Evolutionary conservation across 768 basidiomycete genomes (phyloP).

Genomic region (Mycena olivaceomarginata): DNA sequence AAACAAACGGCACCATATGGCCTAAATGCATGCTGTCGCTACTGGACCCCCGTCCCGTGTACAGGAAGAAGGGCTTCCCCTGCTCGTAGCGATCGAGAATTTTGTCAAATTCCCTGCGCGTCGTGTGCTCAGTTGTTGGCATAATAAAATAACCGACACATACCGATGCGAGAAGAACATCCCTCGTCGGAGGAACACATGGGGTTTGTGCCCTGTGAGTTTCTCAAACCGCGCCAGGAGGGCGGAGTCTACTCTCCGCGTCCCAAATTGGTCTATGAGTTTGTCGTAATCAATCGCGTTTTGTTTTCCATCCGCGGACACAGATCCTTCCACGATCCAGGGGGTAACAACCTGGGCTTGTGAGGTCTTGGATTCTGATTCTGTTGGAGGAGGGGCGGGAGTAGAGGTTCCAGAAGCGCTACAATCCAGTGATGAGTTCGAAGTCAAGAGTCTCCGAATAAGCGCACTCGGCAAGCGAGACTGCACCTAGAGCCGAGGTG

Average conservation of each 20-base stretch:
- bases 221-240: slow-evolving; percentile 93
- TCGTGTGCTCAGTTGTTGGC: neutral
- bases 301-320: slow-evolving; percentile 92
- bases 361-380: slow-evolving; percentile 32
- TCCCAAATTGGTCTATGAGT: slow-evolving; percentile 95
- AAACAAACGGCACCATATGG: slow-evolving; percentile 97
- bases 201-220: slow-evolving; percentile 91
- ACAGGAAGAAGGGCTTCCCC: slow-evolving; percentile 97
- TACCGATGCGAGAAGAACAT: slow-evolving; percentile 99
- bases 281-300: slow-evolving; percentile 98
- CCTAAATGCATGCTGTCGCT: slow-evolving; percentile 98
- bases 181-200: slow-evolving; percentile 91
- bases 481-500: slow-evolving; percentile 48
- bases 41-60: slow-evolving; percentile 97
- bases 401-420: slow-evolving; percentile 32
- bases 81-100: slow-evolving; percentile 98
- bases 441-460: neutral
- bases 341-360: slow-evolving; percentile 92
- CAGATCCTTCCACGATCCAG: slow-evolving; percentile 97
- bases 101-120: slow-evolving; percentile 91
- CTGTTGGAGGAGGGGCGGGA: slow-evolving; percentile 9
- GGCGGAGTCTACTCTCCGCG: slow-evolving; percentile 83
- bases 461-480: slow-evolving; percentile 56
- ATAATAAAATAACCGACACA: slow-evolving; percentile 47
- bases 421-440: slow-evolving; percentile 27